A percentile compares a stretch with the other conserved stretches of the same genome.
These are phyloP conservation scores for Rhypophila decipiens DNA, from an alignment of 495 filamentous ascomycete species.

Conservation along the genomic window DNA sequence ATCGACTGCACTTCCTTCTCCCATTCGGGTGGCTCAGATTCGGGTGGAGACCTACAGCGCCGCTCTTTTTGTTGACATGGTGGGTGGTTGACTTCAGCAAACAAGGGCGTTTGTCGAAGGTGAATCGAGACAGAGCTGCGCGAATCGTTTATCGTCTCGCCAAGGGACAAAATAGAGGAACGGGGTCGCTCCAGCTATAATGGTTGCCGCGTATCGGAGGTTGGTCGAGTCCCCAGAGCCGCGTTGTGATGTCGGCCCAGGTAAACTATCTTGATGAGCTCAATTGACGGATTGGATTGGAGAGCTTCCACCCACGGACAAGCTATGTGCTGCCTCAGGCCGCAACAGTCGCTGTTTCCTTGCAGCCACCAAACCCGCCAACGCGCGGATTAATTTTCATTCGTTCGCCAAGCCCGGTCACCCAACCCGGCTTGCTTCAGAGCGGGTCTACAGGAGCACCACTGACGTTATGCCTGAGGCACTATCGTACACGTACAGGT, in stretches of 20 bases:
- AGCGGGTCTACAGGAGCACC: too few relatives aligned
- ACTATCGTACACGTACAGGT: too few relatives aligned
- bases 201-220: background rate
- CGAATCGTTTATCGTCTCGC: background rate
- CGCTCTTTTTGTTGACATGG: constrained; percentile 41
- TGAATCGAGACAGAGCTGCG: too few relatives aligned
- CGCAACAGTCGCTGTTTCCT: background rate
- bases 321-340: constrained; percentile 5
- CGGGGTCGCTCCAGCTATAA: background rate
- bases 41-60: constrained; percentile 31
- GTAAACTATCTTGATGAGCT: background rate
- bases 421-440: too few relatives aligned
- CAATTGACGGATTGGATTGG: constrained; percentile 8
- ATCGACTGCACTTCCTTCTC: background rate
- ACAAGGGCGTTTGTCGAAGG: too few relatives aligned
- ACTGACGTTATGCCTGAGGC: too few relatives aligned
- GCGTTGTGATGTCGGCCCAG: background rate
- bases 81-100: constrained; percentile 14
- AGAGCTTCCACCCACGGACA: background rate
- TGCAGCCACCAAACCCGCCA: background rate
- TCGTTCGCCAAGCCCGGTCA: background rate
- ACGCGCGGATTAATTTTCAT: constrained; percentile 1
- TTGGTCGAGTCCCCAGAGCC: background rate
- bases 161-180: background rate
- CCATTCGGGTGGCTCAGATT: background rate